A percentile compares a stretch with the other conserved stretches of the same genome.
Evolutionary conservation across 2,329 filamentous ascomycete species (phyloP).

Genomic region (Fusarium lyarnte): DNA sequence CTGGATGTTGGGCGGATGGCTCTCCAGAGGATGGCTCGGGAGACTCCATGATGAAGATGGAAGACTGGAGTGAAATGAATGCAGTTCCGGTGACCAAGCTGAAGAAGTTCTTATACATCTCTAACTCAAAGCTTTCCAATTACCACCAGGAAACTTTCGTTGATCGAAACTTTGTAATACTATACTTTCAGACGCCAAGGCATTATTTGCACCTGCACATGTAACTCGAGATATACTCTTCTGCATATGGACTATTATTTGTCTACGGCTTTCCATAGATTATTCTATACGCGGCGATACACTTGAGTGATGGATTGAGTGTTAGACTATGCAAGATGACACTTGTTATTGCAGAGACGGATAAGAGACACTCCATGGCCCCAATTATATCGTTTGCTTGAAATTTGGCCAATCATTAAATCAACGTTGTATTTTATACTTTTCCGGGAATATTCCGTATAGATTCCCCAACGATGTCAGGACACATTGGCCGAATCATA

Average conservation of each 20-base stretch:
- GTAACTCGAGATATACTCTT: background rate
- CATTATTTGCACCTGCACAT: background rate
- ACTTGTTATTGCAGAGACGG: background rate
- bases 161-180: background rate
- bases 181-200: background rate
- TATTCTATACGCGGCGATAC: too few relatives aligned
- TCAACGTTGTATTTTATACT: background rate
- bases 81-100: background rate
- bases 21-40: too few relatives aligned
- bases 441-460: background rate
- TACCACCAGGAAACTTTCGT: background rate
- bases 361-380: background rate
- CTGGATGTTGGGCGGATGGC: too few relatives aligned
- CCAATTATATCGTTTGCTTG: rapidly evolving
- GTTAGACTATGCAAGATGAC: background rate
- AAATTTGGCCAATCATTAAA: background rate
- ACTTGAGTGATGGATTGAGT: background rate
- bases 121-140: background rate
- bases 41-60: background rate
- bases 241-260: rapidly evolving
- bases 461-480: background rate
- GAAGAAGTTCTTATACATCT: rapidly evolving
- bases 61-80: too few relatives aligned
- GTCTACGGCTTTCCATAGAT: too few relatives aligned
- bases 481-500: background rate